Base-by-base conservation (phyloP, 139 green algal species). In the Limnomonas spitsbergensis region DNA sequence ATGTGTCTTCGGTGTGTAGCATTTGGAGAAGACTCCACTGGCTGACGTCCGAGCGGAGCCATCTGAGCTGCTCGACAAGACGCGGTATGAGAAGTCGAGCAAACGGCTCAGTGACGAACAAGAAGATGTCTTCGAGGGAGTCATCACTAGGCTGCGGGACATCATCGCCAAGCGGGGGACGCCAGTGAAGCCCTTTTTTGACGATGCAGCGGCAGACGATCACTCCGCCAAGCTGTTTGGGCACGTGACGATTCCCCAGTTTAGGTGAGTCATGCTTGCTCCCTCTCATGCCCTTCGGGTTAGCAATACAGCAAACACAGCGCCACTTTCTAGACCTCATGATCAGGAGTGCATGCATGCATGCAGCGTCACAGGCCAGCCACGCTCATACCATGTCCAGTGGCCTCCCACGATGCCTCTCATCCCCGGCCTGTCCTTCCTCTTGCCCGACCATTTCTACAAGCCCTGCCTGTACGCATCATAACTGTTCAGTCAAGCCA, bases 151-250 rank as follows among this genome's bases (percentile, higher is more conserved):
- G 40, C 56, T 86, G 26, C 32, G 26, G 3, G 78, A 84, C 56
- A 82, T 81, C 26, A 56, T 70, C 4, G 37, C 37, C 42, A 84
- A 84, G 77, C 73, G 83, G 1, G 83, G 83, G 34, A 88, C 79
- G 34, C 83, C 83, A 14, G 83, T 88, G n/a, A 88, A 88, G 80
- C 89, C 91, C 29, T 93, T 93, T 83, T 95, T 95, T 76, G 91
- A 93, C 76, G 91, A 95, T 76, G 87, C 87, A 42, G 87, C 89
- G 0, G 53, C 61, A 26, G 85, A 93, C 80, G 87, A 92, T 78
- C 85, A 94, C 81, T 88, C 80, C 31, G 78, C 76, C 61, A 89
- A 89, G 74, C 68, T 93, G 56, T 89, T 90, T 47, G 88, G 89
- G n/a, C 90, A 94, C 75, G 90, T 94, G 9, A 93, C 89, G 4